Evolutionary conservation across 805 yeast species (phyloP).

Genomic region (Lachancea fermentati): DNA sequence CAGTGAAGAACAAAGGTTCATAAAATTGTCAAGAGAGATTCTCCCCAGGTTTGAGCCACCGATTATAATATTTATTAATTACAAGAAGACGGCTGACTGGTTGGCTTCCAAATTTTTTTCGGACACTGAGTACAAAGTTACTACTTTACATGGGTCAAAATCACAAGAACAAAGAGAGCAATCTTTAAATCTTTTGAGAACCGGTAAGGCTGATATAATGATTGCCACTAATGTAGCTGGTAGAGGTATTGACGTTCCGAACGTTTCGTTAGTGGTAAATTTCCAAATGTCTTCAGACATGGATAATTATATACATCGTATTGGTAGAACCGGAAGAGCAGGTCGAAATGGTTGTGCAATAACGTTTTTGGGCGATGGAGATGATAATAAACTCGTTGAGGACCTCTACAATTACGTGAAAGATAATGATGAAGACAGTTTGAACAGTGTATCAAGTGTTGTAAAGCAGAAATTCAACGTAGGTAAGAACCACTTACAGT

Average conservation of each 20-base stretch:
- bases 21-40: constrained; percentile 20
- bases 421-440: constrained; percentile 28
- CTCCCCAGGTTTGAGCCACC: constrained; percentile 41
- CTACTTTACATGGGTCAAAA: constrained; percentile 80
- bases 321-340: constrained; percentile 96
- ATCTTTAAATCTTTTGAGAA: constrained; percentile 57
- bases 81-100: constrained; percentile 64
- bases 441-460: constrained; percentile 15
- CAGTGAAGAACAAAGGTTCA: constrained; percentile 41
- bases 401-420: constrained; percentile 36
- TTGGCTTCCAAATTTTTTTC: constrained; percentile 47
- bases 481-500: constrained; percentile 11
- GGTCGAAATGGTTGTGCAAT: constrained; percentile 74
- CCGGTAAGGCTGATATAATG: constrained; percentile 52
- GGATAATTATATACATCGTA: constrained; percentile 85
- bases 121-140: constrained; percentile 42
- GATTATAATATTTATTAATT: constrained; percentile 77
- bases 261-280: constrained; percentile 79
- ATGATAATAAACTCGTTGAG: constrained; percentile 43
- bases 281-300: constrained; percentile 74
- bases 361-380: constrained; percentile 62
- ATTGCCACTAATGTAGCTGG: constrained; percentile 96
- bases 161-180: constrained; percentile 79
- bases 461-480: constrained; percentile 15
- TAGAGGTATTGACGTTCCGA: constrained; percentile 88